Evolutionary conservation across 768 basidiomycete species (phyloP), one percentile per base, ranked within the genome.

Genomic region (Hysterangium stoloniferum): DNA sequence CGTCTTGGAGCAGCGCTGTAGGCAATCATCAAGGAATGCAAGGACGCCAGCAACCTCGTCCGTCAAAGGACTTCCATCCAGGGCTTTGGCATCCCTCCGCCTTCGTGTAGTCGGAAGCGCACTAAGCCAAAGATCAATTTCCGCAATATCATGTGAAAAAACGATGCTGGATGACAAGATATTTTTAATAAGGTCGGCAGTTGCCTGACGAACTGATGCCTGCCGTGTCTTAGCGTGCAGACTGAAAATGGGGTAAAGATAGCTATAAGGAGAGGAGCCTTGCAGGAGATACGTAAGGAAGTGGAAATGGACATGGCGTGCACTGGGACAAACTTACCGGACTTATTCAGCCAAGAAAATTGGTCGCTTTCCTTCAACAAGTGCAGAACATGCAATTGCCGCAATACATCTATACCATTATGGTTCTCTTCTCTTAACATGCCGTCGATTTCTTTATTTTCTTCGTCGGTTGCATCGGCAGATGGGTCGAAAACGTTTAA

Each of bases 21-120:
- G 72, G 59, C 91, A 95, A 45, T 93, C 90, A 56, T 97, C 94
- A 9, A 96, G 58, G 67, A 96, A 92, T 1, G 59, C 57, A 1
- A 71, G 56, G 24, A 83, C 76, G 36, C 71, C 70, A 5, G 74
- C 72, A 9, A 69, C 68, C 65, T 85, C 86, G 38, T 77, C 78
- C 1, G 68, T 70, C 19, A 84, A 67, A 4, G 69, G 61, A 0
- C 73, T 65, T 3, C 73, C 76, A 52, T 84, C 79, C 1, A 77
- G 78, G 2, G 76, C 65, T 52, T 72, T 62, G 1, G 70, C 65
- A 24, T 64, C 19, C 8, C 61, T 12, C 58, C 57, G 58, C 11
- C 73, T 70, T 27, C 61, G 64, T 6, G 64, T 68, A 3, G 61
- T 64, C 0, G 89, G 86, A 0, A 94, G 64, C 1, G 79, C 75